phyloP scores from a whole-genome alignment of 257 asterid species.

The Nicotiana knightiana region DNA sequence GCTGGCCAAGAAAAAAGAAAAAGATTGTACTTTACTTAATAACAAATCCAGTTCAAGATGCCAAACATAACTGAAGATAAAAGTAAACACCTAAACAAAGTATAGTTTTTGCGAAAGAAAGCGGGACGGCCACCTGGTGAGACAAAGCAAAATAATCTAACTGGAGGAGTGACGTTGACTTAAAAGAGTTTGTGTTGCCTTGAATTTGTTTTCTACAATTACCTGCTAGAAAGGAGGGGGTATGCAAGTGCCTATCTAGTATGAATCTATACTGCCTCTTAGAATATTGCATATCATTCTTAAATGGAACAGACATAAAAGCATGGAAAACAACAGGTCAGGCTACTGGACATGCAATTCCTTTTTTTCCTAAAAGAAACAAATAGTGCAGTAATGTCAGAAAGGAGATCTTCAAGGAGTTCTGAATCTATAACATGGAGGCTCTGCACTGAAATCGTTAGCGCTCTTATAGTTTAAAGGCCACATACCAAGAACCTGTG shows the following conservation, averaged over 20 bases:
- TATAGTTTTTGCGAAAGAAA: neutral
- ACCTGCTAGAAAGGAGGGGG: neutral
- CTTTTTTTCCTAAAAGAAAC: neutral
- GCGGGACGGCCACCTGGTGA: neutral
- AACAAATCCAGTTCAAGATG: neutral
- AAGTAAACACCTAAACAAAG: neutral
- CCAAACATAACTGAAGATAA: neutral
- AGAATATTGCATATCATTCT: neutral
- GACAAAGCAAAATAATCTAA: neutral
- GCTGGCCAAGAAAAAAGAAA: too few species aligned
- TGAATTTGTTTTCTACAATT: neutral
- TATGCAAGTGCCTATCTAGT: neutral
- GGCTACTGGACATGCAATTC: neutral
- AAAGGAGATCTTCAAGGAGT: neutral
- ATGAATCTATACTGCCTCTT: neutral
- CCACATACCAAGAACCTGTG: conserved; percentile 69
- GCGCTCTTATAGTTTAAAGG: neutral
- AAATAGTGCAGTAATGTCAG: neutral
- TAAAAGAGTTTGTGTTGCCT: neutral
- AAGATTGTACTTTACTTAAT: neutral
- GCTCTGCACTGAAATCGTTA: neutral
- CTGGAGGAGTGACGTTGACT: neutral
- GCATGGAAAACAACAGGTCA: neutral
- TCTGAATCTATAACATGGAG: neutral
- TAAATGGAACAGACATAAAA: neutral